These are phyloP conservation scores for Fagus crenata DNA, from an alignment of 306 rosid species.

Conservation along the genomic window DNA sequence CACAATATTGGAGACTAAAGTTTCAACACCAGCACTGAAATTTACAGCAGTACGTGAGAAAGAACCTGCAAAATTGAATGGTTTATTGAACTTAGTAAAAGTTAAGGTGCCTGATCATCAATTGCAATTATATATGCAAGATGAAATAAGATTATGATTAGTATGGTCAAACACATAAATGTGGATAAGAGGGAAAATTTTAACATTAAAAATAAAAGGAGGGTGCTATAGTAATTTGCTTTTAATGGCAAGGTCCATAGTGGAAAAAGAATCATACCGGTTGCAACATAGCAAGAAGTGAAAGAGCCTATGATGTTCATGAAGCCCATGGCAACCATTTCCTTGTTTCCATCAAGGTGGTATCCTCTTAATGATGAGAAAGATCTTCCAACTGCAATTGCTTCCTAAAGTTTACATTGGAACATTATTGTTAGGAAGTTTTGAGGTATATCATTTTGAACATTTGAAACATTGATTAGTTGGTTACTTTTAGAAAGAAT, in stretches of 20 bases:
- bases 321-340: conserved; percentile 75
- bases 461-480: neutral
- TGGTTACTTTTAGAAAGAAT: too few species aligned
- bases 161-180: neutral
- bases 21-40: conserved; percentile 75
- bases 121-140: too few species aligned
- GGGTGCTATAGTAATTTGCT: neutral
- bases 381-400: conserved; percentile 86
- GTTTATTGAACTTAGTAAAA: neutral
- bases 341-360: conserved; percentile 81
- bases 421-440: neutral
- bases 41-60: conserved; percentile 80
- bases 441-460: neutral
- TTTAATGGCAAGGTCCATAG: neutral
- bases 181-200: neutral
- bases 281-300: conserved; percentile 88
- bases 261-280: conserved; percentile 46
- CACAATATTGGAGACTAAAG: conserved; percentile 65
- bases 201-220: neutral
- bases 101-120: neutral
- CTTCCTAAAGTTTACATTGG: conserved; percentile 50
- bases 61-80: conserved; percentile 48
- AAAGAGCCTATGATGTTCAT: conserved; percentile 84
- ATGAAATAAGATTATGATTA: neutral
- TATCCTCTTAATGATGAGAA: conserved; percentile 78